Conservation (phyloP, 257 asterid species). For the Solanum chilense region DNA sequence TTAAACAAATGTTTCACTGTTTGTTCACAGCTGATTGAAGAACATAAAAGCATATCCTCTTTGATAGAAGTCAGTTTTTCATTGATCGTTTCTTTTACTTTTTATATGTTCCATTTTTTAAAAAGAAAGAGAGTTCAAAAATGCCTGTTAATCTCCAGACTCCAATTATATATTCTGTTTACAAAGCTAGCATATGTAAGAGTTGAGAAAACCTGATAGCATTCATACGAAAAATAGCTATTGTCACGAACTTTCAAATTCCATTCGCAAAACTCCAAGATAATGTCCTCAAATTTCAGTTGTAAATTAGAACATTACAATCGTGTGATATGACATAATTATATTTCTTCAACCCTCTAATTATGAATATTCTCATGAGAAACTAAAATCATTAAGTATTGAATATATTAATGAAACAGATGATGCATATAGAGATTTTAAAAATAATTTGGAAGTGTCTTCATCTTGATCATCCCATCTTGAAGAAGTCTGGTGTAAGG, state of each 20-base stretch:
- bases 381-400: not conserved
- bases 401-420: not conserved
- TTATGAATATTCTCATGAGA: not conserved
- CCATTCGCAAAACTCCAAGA: too few species aligned
- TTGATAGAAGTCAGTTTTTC: not conserved
- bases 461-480: not conserved
- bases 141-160: not conserved
- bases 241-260: not conserved
- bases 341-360: too few species aligned
- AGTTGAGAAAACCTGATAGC: not conserved
- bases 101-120: not conserved
- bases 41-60: not conserved
- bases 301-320: not conserved
- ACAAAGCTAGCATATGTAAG: not conserved
- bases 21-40: not conserved
- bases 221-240: not conserved
- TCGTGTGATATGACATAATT: not conserved
- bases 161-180: not conserved
- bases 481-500: not conserved
- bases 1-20: not conserved
- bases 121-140: not conserved
- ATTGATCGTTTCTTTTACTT: not conserved
- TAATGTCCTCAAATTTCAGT: too few species aligned
- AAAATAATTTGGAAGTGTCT: not conserved
- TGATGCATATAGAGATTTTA: not conserved